Evolutionary conservation across 495 filamentous ascomycete species (phyloP).

Genomic region (Podospora fimiseda): DNA sequence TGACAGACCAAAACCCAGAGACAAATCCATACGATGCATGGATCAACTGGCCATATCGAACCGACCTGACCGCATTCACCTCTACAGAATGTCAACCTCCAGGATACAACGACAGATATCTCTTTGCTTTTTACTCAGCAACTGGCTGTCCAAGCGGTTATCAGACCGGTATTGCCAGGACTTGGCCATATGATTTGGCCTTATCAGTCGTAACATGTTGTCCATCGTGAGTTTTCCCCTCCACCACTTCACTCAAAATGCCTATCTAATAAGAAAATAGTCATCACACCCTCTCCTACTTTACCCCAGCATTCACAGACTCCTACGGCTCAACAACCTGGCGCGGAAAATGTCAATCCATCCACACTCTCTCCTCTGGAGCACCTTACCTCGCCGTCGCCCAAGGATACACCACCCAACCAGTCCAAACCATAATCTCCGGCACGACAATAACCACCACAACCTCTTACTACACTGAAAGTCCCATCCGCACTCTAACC

Average conservation of each 20-base stretch:
- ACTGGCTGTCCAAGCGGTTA: not conserved
- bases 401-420: not conserved
- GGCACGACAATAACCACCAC: not conserved
- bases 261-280: not conserved
- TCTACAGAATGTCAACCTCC: not conserved
- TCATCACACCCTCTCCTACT: not conserved
- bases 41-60: not conserved
- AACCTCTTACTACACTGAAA: not conserved
- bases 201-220: not conserved
- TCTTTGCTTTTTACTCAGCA: not conserved
- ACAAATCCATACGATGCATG: not conserved
- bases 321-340: not conserved
- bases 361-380: not conserved
- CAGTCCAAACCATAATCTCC: not conserved
- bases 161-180: not conserved
- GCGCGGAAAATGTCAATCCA: not conserved
- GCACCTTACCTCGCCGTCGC: not conserved
- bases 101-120: not conserved
- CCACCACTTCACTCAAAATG: not conserved
- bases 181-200: not conserved
- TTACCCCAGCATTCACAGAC: not conserved
- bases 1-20: not conserved
- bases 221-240: not conserved
- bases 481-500: not conserved
- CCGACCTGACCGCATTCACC: not conserved